Evolutionary conservation across 371 early-diverging fungal species (phyloP).

Genomic region (Mortierella sp.): DNA sequence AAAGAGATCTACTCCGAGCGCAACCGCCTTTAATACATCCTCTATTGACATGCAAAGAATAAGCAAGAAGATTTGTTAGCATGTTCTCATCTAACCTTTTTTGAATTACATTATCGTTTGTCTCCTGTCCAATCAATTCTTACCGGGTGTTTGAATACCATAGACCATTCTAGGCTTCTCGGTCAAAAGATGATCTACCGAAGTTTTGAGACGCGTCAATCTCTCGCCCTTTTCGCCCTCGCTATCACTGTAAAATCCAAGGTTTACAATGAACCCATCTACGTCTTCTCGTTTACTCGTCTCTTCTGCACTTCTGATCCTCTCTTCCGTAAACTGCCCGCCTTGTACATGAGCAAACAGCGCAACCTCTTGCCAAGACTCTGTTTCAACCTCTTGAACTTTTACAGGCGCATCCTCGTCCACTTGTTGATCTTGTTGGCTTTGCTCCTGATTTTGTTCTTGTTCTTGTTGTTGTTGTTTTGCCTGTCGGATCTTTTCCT

Average conservation of each 20-base stretch:
- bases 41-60: constrained; percentile 54
- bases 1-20: constrained; percentile 79
- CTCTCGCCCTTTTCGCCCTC: constrained; percentile 26
- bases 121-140: neutral
- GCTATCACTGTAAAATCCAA: constrained; percentile 13
- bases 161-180: constrained; percentile 60
- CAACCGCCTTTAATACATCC: constrained; percentile 71
- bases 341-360: constrained; percentile 73
- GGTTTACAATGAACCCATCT: constrained; percentile 60
- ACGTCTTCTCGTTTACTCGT: constrained; percentile 66
- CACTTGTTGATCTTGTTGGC: constrained; percentile 3
- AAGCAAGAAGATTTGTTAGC: neutral
- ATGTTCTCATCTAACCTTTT: neutral
- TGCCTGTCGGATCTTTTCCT: constrained; percentile 17
- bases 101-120: too few relatives aligned
- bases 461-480: neutral
- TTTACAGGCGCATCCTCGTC: neutral
- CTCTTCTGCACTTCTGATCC: constrained; percentile 67
- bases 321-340: constrained; percentile 62
- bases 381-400: constrained; percentile 15
- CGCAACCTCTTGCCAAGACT: constrained; percentile 54
- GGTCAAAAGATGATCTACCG: constrained; percentile 53
- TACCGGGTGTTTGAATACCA: constrained; percentile 61
- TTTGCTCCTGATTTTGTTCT: constrained; percentile 21
- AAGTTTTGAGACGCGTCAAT: constrained; percentile 53